Evolutionary conservation across 495 filamentous ascomycete genomes (phyloP).

Genomic region (Daldinia bambusicola): DNA sequence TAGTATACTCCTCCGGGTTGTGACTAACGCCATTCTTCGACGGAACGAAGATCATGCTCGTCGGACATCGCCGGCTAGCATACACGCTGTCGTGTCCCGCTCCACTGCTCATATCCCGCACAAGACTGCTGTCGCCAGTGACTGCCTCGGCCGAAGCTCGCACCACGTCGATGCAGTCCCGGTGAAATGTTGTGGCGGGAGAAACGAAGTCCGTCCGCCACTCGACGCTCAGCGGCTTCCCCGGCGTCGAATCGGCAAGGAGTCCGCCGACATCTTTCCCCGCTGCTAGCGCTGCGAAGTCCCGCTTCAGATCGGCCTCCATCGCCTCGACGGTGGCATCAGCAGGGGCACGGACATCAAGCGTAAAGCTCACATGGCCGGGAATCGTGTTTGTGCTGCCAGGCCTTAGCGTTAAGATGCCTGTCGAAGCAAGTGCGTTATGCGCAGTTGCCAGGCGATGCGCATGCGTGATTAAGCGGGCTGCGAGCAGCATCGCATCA

Average conservation of each 20-base stretch:
- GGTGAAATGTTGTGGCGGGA: slow-evolving; percentile 73
- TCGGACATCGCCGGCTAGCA: slow-evolving; percentile 53
- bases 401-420: slow-evolving; percentile 69
- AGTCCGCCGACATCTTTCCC: slow-evolving; percentile 39
- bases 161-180: slow-evolving; percentile 74
- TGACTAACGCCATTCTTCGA: slow-evolving; percentile 60
- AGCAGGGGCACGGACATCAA: slow-evolving; percentile 75
- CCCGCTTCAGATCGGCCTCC: slow-evolving; percentile 41
- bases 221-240: slow-evolving; percentile 42
- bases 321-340: slow-evolving; percentile 62
- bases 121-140: slow-evolving; percentile 43
- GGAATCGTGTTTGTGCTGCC: slow-evolving; percentile 77
- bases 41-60: slow-evolving; percentile 63
- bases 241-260: slow-evolving; percentile 26
- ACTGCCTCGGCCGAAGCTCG: slow-evolving; percentile 67
- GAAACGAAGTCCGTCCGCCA: slow-evolving; percentile 55
- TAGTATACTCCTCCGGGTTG: slow-evolving; percentile 61
- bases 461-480: slow-evolving; percentile 73
- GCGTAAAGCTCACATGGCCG: slow-evolving; percentile 71
- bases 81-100: slow-evolving; percentile 69
- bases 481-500: slow-evolving; percentile 66
- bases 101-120: slow-evolving; percentile 63
- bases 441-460: slow-evolving; percentile 68
- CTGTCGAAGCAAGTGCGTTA: slow-evolving; percentile 73
- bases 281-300: slow-evolving; percentile 46